Percentiles rank a stretch among this genome's conserved stretches.
Conservation (phyloP, 2,329 filamentous ascomycete genomes). For the Aureobasidium sp. region DNA sequence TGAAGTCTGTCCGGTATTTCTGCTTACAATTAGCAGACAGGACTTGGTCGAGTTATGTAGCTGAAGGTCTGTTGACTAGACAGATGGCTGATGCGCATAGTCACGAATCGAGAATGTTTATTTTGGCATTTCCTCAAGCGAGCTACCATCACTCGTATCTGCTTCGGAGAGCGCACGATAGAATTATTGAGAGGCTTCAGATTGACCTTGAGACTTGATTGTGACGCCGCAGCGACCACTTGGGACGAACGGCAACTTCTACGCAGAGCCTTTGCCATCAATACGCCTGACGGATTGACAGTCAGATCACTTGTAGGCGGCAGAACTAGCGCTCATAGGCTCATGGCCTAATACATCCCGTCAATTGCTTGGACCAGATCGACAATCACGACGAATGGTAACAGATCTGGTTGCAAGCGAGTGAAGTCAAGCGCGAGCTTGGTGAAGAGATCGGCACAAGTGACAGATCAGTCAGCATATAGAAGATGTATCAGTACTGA, state of each 20-base stretch:
- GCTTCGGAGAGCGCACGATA: not conserved
- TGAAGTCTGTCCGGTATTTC: not conserved
- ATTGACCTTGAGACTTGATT: not conserved
- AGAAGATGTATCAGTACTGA: not conserved
- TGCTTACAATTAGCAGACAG: not conserved
- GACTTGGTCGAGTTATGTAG: not conserved
- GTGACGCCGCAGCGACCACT: not conserved
- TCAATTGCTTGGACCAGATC: no score
- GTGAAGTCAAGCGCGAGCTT: not conserved
- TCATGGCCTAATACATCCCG: not conserved
- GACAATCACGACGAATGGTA: not conserved
- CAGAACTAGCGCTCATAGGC: not conserved
- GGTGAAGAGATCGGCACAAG: not conserved
- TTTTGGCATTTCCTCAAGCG: not conserved
- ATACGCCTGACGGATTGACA: not conserved
- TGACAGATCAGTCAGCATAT: not conserved
- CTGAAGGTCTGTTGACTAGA: not conserved
- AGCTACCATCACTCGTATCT: not conserved
- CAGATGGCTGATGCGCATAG: not conserved
- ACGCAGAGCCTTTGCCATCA: no score
- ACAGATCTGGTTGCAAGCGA: not conserved
- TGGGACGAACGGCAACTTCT: not conserved
- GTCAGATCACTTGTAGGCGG: not conserved
- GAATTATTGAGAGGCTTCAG: not conserved
- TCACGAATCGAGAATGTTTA: not conserved